A percentile compares a stretch with the other conserved stretches of the same genome.
Conservation (phyloP, 2,329 filamentous ascomycete species). For the Ampelomyces quisqualis region DNA sequence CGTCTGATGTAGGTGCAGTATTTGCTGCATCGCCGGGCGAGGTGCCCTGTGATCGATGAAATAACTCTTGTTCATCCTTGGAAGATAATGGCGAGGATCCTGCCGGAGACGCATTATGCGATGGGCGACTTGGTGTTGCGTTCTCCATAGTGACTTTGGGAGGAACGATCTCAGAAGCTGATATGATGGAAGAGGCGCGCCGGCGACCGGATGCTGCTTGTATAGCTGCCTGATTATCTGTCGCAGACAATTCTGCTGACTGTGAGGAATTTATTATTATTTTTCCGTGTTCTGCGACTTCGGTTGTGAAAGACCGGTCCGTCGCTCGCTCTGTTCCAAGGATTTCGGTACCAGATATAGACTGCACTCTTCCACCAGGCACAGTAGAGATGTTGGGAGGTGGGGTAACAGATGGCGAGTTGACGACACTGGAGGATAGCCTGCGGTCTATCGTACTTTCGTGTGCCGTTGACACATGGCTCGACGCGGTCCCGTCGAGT, state of each 20-base stretch:
- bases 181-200: background rate
- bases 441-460: background rate
- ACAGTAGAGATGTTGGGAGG: conserved; percentile 1
- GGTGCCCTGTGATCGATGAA: background rate
- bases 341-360: background rate
- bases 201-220: background rate
- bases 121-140: background rate
- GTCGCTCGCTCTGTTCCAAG: background rate
- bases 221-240: background rate
- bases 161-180: background rate
- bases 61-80: no score
- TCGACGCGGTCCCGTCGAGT: background rate
- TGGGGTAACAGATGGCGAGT: background rate
- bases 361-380: background rate
- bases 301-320: background rate
- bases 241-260: background rate
- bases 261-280: background rate
- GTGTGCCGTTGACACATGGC: background rate
- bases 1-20: background rate
- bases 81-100: background rate
- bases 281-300: background rate
- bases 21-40: background rate
- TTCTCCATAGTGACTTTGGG: background rate
- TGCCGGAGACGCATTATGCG: background rate
- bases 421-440: background rate